Evolutionary conservation across 2,329 filamentous ascomycete species (phyloP), one percentile per base, ranked within the genome.

Genomic region (Cyphellophora europaea): DNA sequence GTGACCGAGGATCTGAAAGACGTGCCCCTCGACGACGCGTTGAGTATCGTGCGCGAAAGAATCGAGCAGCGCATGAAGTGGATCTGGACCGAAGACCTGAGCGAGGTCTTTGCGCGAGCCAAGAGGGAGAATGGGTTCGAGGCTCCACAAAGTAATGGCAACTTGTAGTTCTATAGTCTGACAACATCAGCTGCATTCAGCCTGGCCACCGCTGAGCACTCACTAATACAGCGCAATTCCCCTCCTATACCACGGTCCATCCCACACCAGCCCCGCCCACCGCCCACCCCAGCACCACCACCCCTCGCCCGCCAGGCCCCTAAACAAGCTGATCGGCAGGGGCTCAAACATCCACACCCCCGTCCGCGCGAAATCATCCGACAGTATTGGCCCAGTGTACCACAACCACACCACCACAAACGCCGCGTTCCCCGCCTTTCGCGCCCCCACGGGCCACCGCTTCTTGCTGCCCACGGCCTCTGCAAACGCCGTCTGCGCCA

Each of bases 311-410:
- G 66, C 79, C 11, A 88, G 19, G 2, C 69, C 72, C 16, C 85
- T 67, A n/a, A 87, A 52, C 1, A 71, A 52, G 35, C 84, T 93
- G 6, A 89, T 45, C 0, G 87, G 85, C n/a, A 93, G 59, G 0
- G 86, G 85, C 56, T 95, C 86, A 42, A 77, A 76, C 11, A 93
- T 57, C 82, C 83, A 94, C 0, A 93, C 51, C 0, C 84, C 86
- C 1, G 76, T 72, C 8, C 70, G 66, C 0, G 79, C 71, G 53
- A 93, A 77, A 50, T 95, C 88, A 52, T 93, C 76, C 8, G 77
- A 65, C n/a, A 94, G 66, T 21, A 77, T 55, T 27, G 66, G 66
- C 1, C 72, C 71, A 0, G 83, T 89, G 11, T 65, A 54, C 36
- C 77, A 73, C 40, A 93, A 61, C 84, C 85, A 95, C 0, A 54